Conservation (phyloP, 2,329 filamentous ascomycete species). For the Xylariaceae sp. region DNA sequence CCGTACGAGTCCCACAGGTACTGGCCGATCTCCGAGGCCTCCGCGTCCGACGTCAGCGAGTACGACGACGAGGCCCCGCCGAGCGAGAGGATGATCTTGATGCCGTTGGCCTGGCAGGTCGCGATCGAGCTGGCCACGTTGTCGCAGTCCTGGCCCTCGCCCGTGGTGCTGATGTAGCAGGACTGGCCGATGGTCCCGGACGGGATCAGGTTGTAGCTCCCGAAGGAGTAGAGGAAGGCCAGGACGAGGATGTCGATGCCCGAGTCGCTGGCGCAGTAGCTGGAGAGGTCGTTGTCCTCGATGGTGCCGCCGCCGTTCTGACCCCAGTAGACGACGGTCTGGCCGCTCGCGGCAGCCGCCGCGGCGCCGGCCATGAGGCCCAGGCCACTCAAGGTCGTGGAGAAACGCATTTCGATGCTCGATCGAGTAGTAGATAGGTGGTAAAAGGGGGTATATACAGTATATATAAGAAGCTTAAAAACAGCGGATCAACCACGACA, state of each 20-base stretch:
- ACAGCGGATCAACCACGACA: no score
- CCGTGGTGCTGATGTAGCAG: conserved; percentile 27
- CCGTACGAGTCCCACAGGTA: conserved; percentile 66
- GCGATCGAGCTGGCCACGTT: conserved; percentile 32
- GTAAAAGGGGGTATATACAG: no score
- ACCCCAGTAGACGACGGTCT: conserved; percentile 28
- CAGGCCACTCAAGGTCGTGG: no score
- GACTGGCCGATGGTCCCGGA: conserved; percentile 32
- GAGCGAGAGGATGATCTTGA: conserved; percentile 65
- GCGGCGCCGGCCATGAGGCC: no score
- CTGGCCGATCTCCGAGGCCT: conserved; percentile 49
- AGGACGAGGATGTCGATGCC: conserved; percentile 37
- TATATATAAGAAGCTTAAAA: no score
- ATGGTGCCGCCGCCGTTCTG: conserved; percentile 24
- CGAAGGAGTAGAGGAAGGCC: conserved; percentile 33
- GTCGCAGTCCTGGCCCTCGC: conserved; percentile 30
- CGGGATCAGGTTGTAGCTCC: conserved; percentile 27
- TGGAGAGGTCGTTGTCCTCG: conserved; percentile 29
- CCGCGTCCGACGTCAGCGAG: conserved; percentile 47
- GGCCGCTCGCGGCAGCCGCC: no score
- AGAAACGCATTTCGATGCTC: no score
- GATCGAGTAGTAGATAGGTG: no score
- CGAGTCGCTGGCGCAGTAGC: conserved; percentile 29
- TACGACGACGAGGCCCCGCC: conserved; percentile 64
- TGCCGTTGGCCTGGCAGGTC: conserved; percentile 48